A percentile compares a stretch with the other conserved stretches of the same genome.
These are phyloP conservation scores for Sarocladiaceae sp. DNA, from an alignment of 2,329 filamentous ascomycete species.

Conservation along the genomic window DNA sequence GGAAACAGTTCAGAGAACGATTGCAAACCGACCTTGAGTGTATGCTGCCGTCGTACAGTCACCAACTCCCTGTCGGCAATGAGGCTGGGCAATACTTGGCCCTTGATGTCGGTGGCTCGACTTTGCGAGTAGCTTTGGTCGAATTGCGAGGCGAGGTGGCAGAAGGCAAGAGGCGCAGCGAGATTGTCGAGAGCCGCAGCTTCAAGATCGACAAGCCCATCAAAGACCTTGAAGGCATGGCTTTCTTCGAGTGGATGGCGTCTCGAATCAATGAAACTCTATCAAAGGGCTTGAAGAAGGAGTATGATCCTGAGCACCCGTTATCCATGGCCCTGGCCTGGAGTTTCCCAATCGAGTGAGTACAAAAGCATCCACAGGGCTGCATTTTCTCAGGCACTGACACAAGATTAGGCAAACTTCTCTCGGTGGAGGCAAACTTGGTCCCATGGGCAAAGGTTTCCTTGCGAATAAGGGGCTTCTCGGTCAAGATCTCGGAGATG, in stretches of 20 bases:
- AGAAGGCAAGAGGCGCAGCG: conserved; percentile 34
- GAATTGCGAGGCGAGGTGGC: conserved; percentile 47
- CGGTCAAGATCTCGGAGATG: conserved; percentile 55
- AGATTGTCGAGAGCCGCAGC: conserved; percentile 50
- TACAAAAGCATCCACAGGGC: conserved; percentile 13
- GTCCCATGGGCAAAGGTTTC: conserved; percentile 64
- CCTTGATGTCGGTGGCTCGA: conserved; percentile 67
- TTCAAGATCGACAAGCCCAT: conserved; percentile 54
- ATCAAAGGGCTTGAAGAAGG: conserved; percentile 33
- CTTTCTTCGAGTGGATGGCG: conserved; percentile 68
- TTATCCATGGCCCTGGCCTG: conserved; percentile 60
- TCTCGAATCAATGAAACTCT: conserved; percentile 54
- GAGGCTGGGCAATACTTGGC: conserved; percentile 58
- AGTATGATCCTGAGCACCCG: conserved; percentile 33
- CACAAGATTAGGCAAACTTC: conserved; percentile 54
- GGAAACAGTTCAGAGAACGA: conserved; percentile 50
- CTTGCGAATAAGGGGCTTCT: conserved; percentile 52
- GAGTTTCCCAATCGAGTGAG: conserved; percentile 68
- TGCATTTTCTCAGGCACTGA: too few relatives aligned
- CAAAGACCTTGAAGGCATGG: conserved; percentile 53
- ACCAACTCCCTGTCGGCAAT: conserved; percentile 56
- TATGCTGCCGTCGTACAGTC: conserved; percentile 65
- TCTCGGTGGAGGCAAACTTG: conserved; percentile 52
- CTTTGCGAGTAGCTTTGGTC: conserved; percentile 60
- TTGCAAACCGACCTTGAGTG: conserved; percentile 49